Percentiles rank a stretch among this genome's conserved stretches.
These are phyloP conservation scores for Cordyceps sp. DNA, from an alignment of 2,329 filamentous ascomycete species.

Conservation along the genomic window DNA sequence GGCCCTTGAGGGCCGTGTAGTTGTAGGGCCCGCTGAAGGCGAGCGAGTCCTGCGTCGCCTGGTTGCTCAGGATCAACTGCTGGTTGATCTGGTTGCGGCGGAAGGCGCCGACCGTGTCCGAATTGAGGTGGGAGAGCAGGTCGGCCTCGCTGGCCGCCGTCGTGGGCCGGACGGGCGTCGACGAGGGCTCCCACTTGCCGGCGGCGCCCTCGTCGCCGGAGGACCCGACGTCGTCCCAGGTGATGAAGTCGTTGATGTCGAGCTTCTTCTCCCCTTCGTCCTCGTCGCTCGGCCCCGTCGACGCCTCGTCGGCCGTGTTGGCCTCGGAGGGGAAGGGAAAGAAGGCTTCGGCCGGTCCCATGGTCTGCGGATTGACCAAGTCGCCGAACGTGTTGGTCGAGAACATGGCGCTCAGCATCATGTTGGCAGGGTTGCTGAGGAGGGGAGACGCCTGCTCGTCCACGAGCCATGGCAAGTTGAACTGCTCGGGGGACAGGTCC, in stretches of 20 bases:
- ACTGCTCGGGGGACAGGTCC: constrained; percentile 37
- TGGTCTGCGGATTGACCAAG: constrained; percentile 44
- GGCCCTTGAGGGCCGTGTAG: constrained; percentile 42
- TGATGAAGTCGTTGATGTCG: constrained; percentile 57
- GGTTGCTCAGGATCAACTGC: constrained; percentile 41
- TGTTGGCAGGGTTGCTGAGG: constrained; percentile 50
- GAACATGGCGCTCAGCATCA: constrained; percentile 65
- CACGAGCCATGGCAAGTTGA: constrained; percentile 29
- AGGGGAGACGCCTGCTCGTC: constrained; percentile 34
- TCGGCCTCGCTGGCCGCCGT: constrained; percentile 30
- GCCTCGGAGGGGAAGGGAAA: constrained; percentile 51
- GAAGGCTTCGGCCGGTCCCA: constrained; percentile 61
- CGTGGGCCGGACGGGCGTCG: constrained; percentile 33
- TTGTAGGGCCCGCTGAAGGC: constrained; percentile 44
- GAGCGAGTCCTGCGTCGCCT: constrained; percentile 44
- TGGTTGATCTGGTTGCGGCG: constrained; percentile 50
- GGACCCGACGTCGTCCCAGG: constrained; percentile 42
- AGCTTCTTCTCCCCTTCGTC: constrained; percentile 49
- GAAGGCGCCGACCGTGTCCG: constrained; percentile 61
- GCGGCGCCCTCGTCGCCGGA: constrained; percentile 43
- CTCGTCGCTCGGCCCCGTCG: constrained; percentile 22
- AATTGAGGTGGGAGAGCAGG: constrained; percentile 41
- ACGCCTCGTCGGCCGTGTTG: constrained; percentile 32
- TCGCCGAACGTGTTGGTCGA: constrained; percentile 37
- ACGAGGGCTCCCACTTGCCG: constrained; percentile 29